These are phyloP conservation scores for Rhizoclosmatium sp. DNA, from an alignment of 192 early-diverging fungal genomes.

Conservation along the genomic window DNA sequence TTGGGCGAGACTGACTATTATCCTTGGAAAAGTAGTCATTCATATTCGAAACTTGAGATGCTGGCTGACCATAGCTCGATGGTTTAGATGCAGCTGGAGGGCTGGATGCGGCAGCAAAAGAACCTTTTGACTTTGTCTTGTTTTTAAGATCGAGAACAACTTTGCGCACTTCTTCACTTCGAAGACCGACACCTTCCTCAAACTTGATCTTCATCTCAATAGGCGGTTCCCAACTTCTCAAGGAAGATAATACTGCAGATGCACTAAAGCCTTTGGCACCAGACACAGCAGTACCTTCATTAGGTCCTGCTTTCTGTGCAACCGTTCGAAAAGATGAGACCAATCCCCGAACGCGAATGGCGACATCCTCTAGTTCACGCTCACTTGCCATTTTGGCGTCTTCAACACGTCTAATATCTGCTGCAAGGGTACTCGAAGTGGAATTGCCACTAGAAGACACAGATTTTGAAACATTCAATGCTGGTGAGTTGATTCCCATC, in stretches of 20 bases:
- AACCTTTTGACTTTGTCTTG: constrained; percentile 20
- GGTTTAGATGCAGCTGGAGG: not conserved
- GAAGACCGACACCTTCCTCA: constrained; percentile 56
- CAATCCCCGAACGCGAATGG: constrained; percentile 39
- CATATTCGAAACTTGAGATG: not conserved
- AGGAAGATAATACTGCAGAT: constrained; percentile 19
- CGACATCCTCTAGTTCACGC: constrained; percentile 51
- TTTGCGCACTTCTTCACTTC: constrained; percentile 47
- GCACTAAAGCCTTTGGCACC: constrained; percentile 36
- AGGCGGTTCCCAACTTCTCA: constrained; percentile 54
- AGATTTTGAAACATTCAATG: constrained; percentile 21
- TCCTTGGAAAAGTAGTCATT: constrained; percentile 3
- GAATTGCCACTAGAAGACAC: constrained; percentile 18
- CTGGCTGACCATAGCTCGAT: not conserved
- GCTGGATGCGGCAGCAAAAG: constrained; percentile 6
- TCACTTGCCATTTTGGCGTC: constrained; percentile 34
- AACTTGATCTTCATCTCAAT: constrained; percentile 54
- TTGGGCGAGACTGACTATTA: not conserved
- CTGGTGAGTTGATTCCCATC: constrained; percentile 51
- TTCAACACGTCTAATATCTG: constrained; percentile 50
- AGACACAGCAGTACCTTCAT: constrained; percentile 4
- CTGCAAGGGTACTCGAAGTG: constrained; percentile 15
- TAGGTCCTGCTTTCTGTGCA: constrained; percentile 6
- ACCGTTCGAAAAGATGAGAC: constrained; percentile 30
- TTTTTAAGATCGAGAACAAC: constrained; percentile 48